Base-by-base conservation (phyloP, 495 filamentous ascomycete genomes). In the Rhypophila decipiens region DNA sequence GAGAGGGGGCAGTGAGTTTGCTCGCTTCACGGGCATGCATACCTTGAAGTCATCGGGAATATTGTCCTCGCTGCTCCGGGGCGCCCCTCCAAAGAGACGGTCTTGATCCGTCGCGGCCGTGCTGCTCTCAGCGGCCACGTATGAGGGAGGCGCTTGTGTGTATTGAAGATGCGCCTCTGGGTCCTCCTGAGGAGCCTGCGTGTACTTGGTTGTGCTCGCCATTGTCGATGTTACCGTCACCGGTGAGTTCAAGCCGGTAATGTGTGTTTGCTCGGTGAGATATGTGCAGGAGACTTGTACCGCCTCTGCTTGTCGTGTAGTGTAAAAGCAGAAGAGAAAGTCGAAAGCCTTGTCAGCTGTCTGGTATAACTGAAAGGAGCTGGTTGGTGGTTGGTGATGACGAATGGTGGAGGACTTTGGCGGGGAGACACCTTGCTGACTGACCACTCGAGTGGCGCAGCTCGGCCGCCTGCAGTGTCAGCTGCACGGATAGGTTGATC, bases 41-140 rank as follows among this genome's bases (percentile, higher is more conserved):
- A 86, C 85, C 74, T 95, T 98, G 78, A 98, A 97, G 72, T 98
- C 93, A 76, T 98, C 93, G 4, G 93, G 93, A 37, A 98, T 63
- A 63, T 96, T 90, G 64, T 90, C 86, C 59, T 95, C 88, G 63
- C 80, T 82, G 63, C 78, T 85, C 51, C 93, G 84, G 44, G 83
- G 75, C 44, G 65, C 75, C 46, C 69, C 72, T 41, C 53, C 65
- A 49, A 71, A 70, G 43, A 73, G 56, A 29, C 58, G 65, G 39
- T 57, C 40, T 48, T 64, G 56, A 39, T 72, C 65, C 29, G 67
- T 65, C 31, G 63, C 56, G 36, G 72, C 65, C 23, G 69, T 65
- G 35, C 63, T 57, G 60, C 51, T 61, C 52, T 51, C 46, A 45
- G 61, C 44, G 36, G 56, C 68, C 53, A 82, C 78, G 71, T 91